A percentile compares a stretch with the other conserved stretches of the same genome.
Evolutionary conservation across 306 rosid species (phyloP).

Genomic region (Quercus aquifolioides): DNA sequence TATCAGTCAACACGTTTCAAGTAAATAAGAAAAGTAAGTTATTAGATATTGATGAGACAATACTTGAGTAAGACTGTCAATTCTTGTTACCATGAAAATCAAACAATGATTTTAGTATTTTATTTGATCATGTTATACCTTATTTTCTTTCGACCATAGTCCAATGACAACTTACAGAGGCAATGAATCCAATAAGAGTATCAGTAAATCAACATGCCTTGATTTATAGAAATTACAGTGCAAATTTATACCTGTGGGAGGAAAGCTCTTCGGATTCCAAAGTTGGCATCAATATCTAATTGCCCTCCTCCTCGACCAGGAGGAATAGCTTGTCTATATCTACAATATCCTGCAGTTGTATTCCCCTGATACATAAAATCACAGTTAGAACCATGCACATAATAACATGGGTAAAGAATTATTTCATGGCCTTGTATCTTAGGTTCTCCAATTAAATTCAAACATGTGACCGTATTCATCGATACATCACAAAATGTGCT

Average conservation of each 20-base stretch:
- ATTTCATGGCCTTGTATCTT: too few relatives aligned
- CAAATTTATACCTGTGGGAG: constrained; percentile 70
- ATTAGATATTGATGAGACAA: not conserved
- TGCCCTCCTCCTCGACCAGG: constrained; percentile 75
- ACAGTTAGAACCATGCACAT: not conserved
- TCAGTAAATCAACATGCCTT: not conserved
- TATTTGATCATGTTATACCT: not conserved
- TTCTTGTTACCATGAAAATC: not conserved
- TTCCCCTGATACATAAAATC: constrained; percentile 48
- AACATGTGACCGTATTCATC: too few relatives aligned
- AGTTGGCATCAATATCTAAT: constrained; percentile 64
- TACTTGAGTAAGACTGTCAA: not conserved
- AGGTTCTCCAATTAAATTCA: too few relatives aligned
- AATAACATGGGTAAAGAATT: not conserved
- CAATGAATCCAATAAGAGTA: not conserved
- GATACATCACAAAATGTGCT: too few relatives aligned
- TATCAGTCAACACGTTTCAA: not conserved
- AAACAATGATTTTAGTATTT: not conserved
- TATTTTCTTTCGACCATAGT: not conserved
- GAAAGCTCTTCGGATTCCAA: constrained; percentile 74
- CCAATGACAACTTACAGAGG: not conserved
- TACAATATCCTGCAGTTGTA: constrained; percentile 74
- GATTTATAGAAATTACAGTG: constrained; percentile 1
- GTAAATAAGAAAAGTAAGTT: not conserved
- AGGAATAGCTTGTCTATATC: constrained; percentile 89